phyloP scores from a whole-genome alignment of 2,329 filamentous ascomycete genomes.

The Colletotrichum euphorbiae region DNA sequence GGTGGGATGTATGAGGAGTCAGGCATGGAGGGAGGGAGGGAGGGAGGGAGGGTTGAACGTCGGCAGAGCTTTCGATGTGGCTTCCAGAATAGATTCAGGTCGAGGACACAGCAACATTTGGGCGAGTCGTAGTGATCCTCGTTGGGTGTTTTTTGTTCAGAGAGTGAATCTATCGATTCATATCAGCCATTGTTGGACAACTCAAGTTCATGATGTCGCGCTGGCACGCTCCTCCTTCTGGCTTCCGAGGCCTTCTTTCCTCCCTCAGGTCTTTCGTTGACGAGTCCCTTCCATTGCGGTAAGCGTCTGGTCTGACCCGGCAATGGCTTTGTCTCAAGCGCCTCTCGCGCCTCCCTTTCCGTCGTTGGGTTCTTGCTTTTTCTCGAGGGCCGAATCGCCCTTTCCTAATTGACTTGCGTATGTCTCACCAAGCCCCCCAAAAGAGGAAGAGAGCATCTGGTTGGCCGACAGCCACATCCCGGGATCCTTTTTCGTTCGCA shows the following conservation, averaged over 20 bases:
- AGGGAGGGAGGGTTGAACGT: conserved; percentile 11
- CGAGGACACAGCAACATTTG: conserved; percentile 5
- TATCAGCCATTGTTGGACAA: conserved; percentile 4
- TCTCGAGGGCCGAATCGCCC: conserved; percentile 30
- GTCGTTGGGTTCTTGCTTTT: conserved; percentile 35
- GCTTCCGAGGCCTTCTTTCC: not conserved
- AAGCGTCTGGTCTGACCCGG: conserved; percentile 28
- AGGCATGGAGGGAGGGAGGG: not conserved
- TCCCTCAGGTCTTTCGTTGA: conserved; percentile 1
- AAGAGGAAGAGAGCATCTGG: conserved; percentile 20
- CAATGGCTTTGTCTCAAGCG: conserved; percentile 35
- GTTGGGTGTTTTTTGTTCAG: not conserved
- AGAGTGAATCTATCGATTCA: not conserved
- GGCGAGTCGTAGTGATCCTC: conserved; percentile 1
- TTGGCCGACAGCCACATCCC: conserved; percentile 19
- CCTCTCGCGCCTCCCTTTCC: conserved; percentile 36
- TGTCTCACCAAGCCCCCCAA: conserved; percentile 34
- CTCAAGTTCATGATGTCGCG: conserved; percentile 2
- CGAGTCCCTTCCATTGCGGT: conserved; percentile 9
- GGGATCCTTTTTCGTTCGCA: conserved; percentile 34
- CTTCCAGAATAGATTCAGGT: conserved; percentile 6
- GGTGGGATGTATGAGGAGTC: conserved; percentile 3
- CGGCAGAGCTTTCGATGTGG: conserved; percentile 16
- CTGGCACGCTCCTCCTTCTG: not conserved
- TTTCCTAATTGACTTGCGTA: conserved; percentile 17